Evolutionary conservation across 345 rosid species (phyloP), one percentile per base, ranked within the genome.

Genomic region (Salix exigua): DNA sequence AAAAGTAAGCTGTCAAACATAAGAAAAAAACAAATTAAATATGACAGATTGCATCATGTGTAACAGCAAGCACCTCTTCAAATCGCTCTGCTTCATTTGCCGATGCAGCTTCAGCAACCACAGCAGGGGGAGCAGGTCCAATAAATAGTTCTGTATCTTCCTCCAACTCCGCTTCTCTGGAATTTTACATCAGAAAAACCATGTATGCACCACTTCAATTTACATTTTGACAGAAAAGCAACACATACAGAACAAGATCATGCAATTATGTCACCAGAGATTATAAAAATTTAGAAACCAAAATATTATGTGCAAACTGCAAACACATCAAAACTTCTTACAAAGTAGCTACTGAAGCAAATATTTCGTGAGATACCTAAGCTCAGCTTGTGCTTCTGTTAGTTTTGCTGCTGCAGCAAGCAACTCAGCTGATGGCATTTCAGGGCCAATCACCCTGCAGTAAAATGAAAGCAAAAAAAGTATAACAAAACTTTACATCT

Each of bases 1-100:
- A 23, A 23, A 55, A 3, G 62, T 58, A 58, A 1, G 28, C 4
- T 11, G 28, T 5, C 33, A 46, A 17, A 33, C 48, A 69, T 64
- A 26, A 50, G 72, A 16, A 33, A 33, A 48, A 64, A 42, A 23
- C 23, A 3, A 66, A 42, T 11, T 2, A 75, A 61, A 65, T 72
- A 68, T 25, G 42, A 74, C 73, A 37, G 48, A 75, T 35, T 11
- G 63, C 51, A 46, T 23, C 17, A 72, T 18, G 70, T 53, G 50
- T 25, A 73, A 78, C 78, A 60, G 44, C 71, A 79, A 77, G 74
- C 73, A 91, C 97, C 97, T 93, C 97, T 88, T 93, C 99, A 71
- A 93, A 93, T 51, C 96, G 92, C 88, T 95, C 97, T 37, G 99
- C 99, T 78, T 95, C 99, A 66, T 95, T 93, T 23, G 90, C 92